Conservation (phyloP, 768 basidiomycete species). For the Strobilomyces dryophilus region DNA sequence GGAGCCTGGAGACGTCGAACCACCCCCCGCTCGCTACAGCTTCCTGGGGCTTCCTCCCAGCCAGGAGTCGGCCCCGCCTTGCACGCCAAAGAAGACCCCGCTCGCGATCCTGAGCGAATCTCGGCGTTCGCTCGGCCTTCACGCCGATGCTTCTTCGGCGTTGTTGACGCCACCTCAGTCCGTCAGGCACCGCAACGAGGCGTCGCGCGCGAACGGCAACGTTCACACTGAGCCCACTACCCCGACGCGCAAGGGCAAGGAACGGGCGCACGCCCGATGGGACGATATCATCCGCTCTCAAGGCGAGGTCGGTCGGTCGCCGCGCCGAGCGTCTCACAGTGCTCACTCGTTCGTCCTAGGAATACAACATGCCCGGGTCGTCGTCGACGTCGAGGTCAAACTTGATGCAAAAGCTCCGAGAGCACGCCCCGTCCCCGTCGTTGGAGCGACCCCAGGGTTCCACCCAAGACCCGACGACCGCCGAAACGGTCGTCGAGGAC, state of each 20-base stretch:
- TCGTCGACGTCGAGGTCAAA: too few relatives aligned
- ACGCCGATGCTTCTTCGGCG: neutral
- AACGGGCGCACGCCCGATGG: constrained; percentile 3
- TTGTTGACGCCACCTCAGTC: constrained; percentile 25
- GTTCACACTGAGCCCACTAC: constrained; percentile 13
- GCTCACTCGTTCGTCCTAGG: too few relatives aligned
- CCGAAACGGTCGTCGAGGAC: too few relatives aligned
- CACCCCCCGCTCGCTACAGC: constrained; percentile 5
- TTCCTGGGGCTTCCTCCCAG: constrained; percentile 19
- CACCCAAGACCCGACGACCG: too few relatives aligned
- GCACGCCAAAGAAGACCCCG: constrained; percentile 15
- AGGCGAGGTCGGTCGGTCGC: constrained; percentile 7
- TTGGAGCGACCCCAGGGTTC: too few relatives aligned
- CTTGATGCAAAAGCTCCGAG: too few relatives aligned
- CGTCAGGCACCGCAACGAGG: neutral
- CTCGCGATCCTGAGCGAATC: neutral
- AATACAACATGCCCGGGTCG: too few relatives aligned
- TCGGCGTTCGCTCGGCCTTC: neutral
- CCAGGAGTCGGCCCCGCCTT: constrained; percentile 12
- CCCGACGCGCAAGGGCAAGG: constrained; percentile 28
- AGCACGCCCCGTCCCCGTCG: too few relatives aligned
- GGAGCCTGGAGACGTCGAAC: neutral
- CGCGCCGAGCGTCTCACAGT: too few relatives aligned
- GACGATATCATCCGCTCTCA: neutral
- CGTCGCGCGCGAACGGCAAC: neutral